phyloP scores from a whole-genome alignment of 805 yeast species.

The Hanseniaspora singularis region DNA sequence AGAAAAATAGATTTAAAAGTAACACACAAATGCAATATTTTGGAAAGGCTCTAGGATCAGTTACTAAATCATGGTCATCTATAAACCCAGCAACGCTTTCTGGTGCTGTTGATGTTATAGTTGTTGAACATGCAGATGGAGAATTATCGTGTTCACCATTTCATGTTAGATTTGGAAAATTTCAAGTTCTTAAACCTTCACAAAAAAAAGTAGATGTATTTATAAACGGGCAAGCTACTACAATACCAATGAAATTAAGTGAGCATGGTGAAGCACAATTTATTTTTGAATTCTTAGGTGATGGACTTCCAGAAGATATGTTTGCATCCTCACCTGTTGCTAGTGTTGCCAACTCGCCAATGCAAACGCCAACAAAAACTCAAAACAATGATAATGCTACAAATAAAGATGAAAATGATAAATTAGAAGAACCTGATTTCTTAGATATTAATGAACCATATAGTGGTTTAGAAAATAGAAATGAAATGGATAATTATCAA shows the following conservation, averaged over 20 bases:
- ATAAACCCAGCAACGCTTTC: conserved; percentile 91
- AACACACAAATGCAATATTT: conserved; percentile 70
- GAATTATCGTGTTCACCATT: conserved; percentile 84
- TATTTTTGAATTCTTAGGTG: conserved; percentile 64
- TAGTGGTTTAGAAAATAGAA: too few relatives aligned
- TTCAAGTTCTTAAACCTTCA: conserved; percentile 82
- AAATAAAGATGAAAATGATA: conserved; percentile 11
- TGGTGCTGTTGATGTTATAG: conserved; percentile 95
- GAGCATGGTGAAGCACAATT: conserved; percentile 98
- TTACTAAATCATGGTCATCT: conserved; percentile 93
- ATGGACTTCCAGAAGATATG: conserved; percentile 57
- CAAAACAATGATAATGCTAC: not conserved
- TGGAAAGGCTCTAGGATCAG: conserved; percentile 88
- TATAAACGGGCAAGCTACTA: conserved; percentile 70
- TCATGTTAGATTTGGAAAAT: conserved; percentile 91
- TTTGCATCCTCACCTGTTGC: conserved; percentile 72
- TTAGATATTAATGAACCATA: conserved; percentile 23
- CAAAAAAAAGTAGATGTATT: conserved; percentile 85
- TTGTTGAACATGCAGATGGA: conserved; percentile 74
- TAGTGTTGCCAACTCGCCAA: conserved; percentile 56
- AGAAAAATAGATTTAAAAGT: not conserved
- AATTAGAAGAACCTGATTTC: conserved; percentile 28
- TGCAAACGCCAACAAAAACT: conserved; percentile 14
- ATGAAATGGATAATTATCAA: too few relatives aligned
- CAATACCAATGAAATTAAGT: conserved; percentile 89